A percentile compares a stretch with the other conserved stretches of the same genome.
These are phyloP conservation scores for Colletotrichum magnum DNA, from an alignment of 2,329 filamentous ascomycete genomes.

Conservation along the genomic window DNA sequence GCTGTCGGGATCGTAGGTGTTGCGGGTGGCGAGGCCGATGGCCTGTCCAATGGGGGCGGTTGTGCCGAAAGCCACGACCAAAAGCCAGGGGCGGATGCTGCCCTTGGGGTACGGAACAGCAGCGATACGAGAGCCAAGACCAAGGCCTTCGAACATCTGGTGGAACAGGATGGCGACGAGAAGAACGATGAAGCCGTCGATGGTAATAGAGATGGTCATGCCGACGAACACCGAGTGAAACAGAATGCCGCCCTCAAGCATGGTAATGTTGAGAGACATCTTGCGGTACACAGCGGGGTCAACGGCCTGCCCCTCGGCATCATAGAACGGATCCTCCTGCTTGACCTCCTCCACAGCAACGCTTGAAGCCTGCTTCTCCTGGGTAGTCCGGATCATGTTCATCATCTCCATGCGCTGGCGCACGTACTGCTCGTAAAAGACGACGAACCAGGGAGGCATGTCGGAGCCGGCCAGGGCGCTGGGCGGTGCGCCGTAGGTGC, in stretches of 20 bases:
- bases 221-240: slow-evolving; percentile 85
- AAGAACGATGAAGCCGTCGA: slow-evolving; percentile 76
- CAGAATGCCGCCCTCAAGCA: slow-evolving; percentile 83
- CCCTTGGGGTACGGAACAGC: slow-evolving; percentile 72
- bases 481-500: slow-evolving; percentile 43
- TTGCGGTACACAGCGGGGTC: slow-evolving; percentile 68
- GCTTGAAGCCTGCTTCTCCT: slow-evolving; percentile 51
- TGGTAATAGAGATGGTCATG: slow-evolving; percentile 79
- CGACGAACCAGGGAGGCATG: slow-evolving; percentile 75
- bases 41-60: slow-evolving; percentile 88
- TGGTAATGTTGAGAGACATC: slow-evolving; percentile 79
- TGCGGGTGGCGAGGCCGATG: slow-evolving; percentile 70
- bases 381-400: slow-evolving; percentile 61
- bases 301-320: slow-evolving; percentile 60
- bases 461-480: slow-evolving; percentile 54
- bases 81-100: slow-evolving; percentile 71
- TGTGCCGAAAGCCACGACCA: slow-evolving; percentile 75
- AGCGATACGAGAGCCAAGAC: slow-evolving; percentile 79
- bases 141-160: slow-evolving; percentile 78
- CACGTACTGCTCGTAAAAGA: slow-evolving; percentile 75
- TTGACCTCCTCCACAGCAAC: slow-evolving; percentile 44
- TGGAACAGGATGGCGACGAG: slow-evolving; percentile 80
- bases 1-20: slow-evolving; percentile 73
- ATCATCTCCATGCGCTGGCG: slow-evolving; percentile 73
- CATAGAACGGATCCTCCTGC: slow-evolving; percentile 54